Conservation (phyloP, 2,329 filamentous ascomycete genomes). For the Fusarium tanahbumbuense region DNA sequence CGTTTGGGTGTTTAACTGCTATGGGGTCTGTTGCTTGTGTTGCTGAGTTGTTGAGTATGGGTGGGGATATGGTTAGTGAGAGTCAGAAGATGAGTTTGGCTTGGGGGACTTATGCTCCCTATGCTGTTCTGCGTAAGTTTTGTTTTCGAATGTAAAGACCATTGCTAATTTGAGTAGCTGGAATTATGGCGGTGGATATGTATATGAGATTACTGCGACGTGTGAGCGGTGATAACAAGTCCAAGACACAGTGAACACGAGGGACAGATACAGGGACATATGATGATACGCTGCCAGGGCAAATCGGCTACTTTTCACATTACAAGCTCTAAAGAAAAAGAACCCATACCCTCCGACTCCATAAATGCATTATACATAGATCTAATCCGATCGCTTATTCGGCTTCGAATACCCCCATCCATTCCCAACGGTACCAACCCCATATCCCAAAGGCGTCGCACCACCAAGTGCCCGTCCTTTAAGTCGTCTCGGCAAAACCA, state of each 20-base stretch:
- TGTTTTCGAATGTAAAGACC: fast-evolving
- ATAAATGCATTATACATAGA: constrained; percentile 34
- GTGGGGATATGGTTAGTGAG: constrained; percentile 56
- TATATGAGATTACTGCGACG: constrained; percentile 61
- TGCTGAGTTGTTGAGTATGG: constrained; percentile 63
- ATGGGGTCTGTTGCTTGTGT: constrained; percentile 65
- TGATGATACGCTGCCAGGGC: constrained; percentile 22
- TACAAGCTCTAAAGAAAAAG: constrained; percentile 26
- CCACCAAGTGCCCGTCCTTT: constrained; percentile 64
- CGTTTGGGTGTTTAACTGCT: constrained; percentile 63
- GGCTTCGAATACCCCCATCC: constrained; percentile 64
- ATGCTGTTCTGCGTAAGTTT: constrained; percentile 64
- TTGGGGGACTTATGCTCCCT: constrained; percentile 64
- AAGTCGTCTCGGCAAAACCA: constrained; percentile 66
- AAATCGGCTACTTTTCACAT: constrained; percentile 24
- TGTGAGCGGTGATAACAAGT: constrained; percentile 50
- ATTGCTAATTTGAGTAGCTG: constrained; percentile 51
- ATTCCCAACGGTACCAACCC: constrained; percentile 64
- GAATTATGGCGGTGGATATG: constrained; percentile 66
- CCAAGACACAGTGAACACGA: constrained; percentile 52
- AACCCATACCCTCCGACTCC: constrained; percentile 38
- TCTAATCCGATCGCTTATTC: constrained; percentile 63
- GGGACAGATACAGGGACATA: not conserved
- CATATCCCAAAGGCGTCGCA: constrained; percentile 68
- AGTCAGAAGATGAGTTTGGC: constrained; percentile 60